Conservation (phyloP, 2,329 filamentous ascomycete species). For the Aspergillus oerlinghausenensis region DNA sequence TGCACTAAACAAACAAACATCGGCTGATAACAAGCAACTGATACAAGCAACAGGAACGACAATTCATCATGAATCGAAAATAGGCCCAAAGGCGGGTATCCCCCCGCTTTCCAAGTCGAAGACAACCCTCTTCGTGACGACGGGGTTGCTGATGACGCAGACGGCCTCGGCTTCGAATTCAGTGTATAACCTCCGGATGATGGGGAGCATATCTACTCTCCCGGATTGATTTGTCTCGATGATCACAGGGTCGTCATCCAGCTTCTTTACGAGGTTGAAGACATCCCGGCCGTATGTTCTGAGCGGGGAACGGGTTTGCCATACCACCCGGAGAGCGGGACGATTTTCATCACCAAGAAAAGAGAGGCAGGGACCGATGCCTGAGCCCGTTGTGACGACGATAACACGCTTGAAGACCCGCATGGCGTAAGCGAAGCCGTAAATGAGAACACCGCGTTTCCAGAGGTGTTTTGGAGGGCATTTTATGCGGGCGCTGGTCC, state of each 20-base stretch:
- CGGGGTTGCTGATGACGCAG: constrained; percentile 67
- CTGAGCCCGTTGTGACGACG: constrained; percentile 67
- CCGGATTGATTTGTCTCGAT: constrained; percentile 61
- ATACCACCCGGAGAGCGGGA: constrained; percentile 56
- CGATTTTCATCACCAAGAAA: constrained; percentile 49
- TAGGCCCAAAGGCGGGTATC: constrained; percentile 65
- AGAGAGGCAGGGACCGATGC: constrained; percentile 65
- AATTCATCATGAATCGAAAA: constrained; percentile 59
- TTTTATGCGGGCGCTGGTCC: constrained; percentile 62
- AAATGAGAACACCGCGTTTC: constrained; percentile 63
- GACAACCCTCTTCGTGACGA: constrained; percentile 63
- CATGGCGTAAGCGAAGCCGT: constrained; percentile 64
- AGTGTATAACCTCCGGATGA: constrained; percentile 49
- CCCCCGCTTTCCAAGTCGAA: constrained; percentile 64
- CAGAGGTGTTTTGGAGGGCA: constrained; percentile 59
- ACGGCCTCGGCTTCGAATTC: constrained; percentile 59
- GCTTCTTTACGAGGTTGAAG: constrained; percentile 50
- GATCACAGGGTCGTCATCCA: constrained; percentile 61
- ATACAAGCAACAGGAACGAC: background rate
- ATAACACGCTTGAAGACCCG: constrained; percentile 62
- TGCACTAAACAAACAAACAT: constrained; percentile 1
- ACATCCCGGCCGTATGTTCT: constrained; percentile 59
- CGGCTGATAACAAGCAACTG: constrained; percentile 1
- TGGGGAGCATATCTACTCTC: constrained; percentile 56
- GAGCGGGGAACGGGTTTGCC: constrained; percentile 61